These are phyloP conservation scores for Heterobasidion parviporum DNA, from an alignment of 1,284 basidiomycete species.

Conservation along the genomic window DNA sequence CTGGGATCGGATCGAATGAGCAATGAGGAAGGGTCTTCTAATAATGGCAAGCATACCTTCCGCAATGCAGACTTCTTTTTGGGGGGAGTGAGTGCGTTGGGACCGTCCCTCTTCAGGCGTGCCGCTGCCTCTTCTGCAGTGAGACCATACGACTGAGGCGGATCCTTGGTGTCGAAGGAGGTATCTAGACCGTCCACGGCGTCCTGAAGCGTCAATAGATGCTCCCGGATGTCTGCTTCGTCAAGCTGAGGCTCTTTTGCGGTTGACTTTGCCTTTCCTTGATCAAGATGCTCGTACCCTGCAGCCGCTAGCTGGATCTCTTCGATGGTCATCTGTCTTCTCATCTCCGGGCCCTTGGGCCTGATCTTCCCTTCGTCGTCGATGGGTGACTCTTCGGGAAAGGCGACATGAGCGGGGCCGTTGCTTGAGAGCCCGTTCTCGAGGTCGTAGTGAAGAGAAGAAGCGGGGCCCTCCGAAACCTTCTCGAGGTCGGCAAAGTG, in stretches of 20 bases:
- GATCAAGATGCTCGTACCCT: slow-evolving; percentile 54
- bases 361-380: slow-evolving; percentile 32
- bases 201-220: slow-evolving; percentile 34
- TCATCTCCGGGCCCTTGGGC: slow-evolving; percentile 42
- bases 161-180: slow-evolving; percentile 44
- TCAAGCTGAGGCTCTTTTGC: slow-evolving; percentile 18
- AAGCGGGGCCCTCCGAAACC: not conserved
- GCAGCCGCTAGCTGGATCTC: slow-evolving; percentile 60
- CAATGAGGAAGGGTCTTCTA: not conserved
- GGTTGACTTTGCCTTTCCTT: slow-evolving; percentile 28
- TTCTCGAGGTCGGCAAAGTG: slow-evolving; percentile 7
- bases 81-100: slow-evolving; percentile 57
- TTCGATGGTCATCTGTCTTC: slow-evolving; percentile 55
- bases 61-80: slow-evolving; percentile 57
- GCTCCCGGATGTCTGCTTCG: slow-evolving; percentile 48
- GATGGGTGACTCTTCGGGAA: slow-evolving; percentile 32
- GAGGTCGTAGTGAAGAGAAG: not conserved
- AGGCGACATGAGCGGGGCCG: slow-evolving; percentile 27
- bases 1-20: slow-evolving; percentile 19
- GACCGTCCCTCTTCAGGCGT: slow-evolving; percentile 46
- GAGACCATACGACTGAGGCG: slow-evolving; percentile 42
- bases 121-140: slow-evolving; percentile 42
- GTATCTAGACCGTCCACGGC: slow-evolving; percentile 37
- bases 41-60: slow-evolving; percentile 34
- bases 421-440: slow-evolving; percentile 9